phyloP scores from a whole-genome alignment of 108 stramenopile genomes.

The Aurantiochytrium sp. region DNA sequence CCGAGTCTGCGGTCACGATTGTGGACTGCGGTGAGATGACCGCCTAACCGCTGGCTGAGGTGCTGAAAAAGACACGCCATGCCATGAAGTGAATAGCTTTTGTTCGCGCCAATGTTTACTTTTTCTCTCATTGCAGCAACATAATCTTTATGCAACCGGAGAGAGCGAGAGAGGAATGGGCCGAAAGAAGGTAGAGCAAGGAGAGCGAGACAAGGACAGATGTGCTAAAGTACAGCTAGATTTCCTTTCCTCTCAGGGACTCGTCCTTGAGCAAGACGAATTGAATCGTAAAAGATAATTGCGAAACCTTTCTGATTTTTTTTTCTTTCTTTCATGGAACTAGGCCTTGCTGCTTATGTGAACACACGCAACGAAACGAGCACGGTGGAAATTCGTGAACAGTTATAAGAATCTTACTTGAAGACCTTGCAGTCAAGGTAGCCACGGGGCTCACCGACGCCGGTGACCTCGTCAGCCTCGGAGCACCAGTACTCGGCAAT shows the following conservation, averaged over 20 bases:
- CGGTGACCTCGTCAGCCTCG: conserved; percentile 30
- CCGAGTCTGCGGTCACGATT: conserved; percentile 70
- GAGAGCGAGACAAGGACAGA: too few species aligned
- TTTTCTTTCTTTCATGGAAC: not conserved
- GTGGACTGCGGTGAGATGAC: conserved; percentile 82
- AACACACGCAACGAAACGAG: too few species aligned
- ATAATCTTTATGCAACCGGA: too few species aligned
- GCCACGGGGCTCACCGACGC: conserved; percentile 44
- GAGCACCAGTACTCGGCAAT: conserved; percentile 57
- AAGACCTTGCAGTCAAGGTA: conserved; percentile 57
- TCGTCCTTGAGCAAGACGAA: too few species aligned
- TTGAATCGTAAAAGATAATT: not conserved
- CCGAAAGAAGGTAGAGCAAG: too few species aligned
- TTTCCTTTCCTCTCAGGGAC: too few species aligned
- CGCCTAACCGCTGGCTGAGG: not conserved
- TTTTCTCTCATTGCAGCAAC: too few species aligned
- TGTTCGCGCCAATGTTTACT: not conserved
- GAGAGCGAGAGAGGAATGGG: too few species aligned
- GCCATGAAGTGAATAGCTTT: not conserved
- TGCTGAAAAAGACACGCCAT: not conserved
- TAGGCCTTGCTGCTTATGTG: not conserved
- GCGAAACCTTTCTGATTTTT: not conserved
- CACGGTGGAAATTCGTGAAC: too few species aligned
- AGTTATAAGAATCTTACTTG: conserved; percentile 38
- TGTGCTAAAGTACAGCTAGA: too few species aligned